Base-by-base conservation (phyloP, 139 green algal species). In the Limnomonas spitsbergensis region DNA sequence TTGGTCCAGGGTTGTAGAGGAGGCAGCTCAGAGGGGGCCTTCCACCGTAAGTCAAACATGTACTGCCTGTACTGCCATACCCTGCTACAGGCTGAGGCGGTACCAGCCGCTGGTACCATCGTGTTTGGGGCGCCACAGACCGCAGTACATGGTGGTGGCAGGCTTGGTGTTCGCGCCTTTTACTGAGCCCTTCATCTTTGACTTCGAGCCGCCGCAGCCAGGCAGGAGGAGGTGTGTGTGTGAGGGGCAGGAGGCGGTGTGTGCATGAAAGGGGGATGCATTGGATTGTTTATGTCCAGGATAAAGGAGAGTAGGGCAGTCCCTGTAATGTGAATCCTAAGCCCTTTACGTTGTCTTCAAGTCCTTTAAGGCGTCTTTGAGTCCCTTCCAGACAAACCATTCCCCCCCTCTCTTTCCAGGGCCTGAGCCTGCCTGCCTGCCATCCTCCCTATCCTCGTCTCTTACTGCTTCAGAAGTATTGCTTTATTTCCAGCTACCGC, bases 271-370 rank as follows among this genome's bases (percentile, higher is more conserved):
- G 47, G 14, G 14, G 14, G 20, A 61, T 61, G 47, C 47, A n/a
- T 20, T 14, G 47, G 47, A 61, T 61, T 61, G 47, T 20, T 61
- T 61, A 29, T 14, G 14, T 61, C 47, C 20, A 61, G 20, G n/a
- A n/a, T n/a, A n/a, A n/a, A n/a, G n/a, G n/a, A n/a, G n/a, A n/a
- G n/a, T n/a, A n/a, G n/a, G n/a, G n/a, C n/a, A n/a, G n/a, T n/a
- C n/a, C n/a, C n/a, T n/a, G n/a, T n/a, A n/a, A n/a, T n/a, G n/a
- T n/a, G n/a, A n/a, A n/a, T n/a, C n/a, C n/a, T n/a, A n/a, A n/a
- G n/a, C n/a, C n/a, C 47, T 61, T 61, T 61, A 61, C 20, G 47
- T 61, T 61, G 20, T 61, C 47, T 61, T 61, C 47, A 61, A 61
- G 20, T 20, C 14, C 20, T 61, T n/a, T n/a, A n/a, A n/a, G 47